phyloP scores from a whole-genome alignment of 2,329 filamentous ascomycete genomes.

The Diaporthe aspalathi region DNA sequence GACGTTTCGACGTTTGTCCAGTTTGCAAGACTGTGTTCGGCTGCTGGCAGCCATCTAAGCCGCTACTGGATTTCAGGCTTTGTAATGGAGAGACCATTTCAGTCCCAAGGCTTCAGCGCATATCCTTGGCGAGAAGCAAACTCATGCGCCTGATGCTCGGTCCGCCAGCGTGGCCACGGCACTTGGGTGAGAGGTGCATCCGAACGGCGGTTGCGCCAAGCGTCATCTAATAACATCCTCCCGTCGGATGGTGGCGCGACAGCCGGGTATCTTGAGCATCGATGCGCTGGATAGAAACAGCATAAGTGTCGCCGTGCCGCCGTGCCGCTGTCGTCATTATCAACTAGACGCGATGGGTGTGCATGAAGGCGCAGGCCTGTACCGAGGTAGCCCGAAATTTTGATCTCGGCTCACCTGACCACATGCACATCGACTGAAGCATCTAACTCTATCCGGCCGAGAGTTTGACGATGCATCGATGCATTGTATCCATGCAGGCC shows the following conservation, averaged over 20 bases:
- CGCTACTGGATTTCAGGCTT: neutral
- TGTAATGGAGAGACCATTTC: neutral
- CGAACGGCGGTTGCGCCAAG: neutral
- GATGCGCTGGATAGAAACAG: neutral
- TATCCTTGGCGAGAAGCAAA: neutral
- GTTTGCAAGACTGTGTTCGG: no score
- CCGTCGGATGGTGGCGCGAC: neutral
- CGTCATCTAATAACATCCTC: neutral
- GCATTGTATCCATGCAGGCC: constrained; percentile 6
- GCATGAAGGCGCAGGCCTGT: neutral
- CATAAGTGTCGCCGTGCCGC: neutral
- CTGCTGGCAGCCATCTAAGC: neutral
- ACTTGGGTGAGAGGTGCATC: neutral
- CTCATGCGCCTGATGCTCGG: neutral
- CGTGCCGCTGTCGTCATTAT: neutral
- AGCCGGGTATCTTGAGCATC: neutral
- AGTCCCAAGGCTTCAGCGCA: neutral
- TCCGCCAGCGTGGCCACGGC: neutral
- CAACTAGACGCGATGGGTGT: neutral
- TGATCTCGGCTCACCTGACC: neutral
- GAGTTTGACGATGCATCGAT: constrained; percentile 18
- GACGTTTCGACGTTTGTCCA: no score
- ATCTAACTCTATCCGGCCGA: neutral
- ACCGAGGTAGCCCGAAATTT: neutral
- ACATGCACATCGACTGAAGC: neutral